phyloP scores from a whole-genome alignment of 1,284 basidiomycete genomes.

The Ganoderma lingzhi region DNA sequence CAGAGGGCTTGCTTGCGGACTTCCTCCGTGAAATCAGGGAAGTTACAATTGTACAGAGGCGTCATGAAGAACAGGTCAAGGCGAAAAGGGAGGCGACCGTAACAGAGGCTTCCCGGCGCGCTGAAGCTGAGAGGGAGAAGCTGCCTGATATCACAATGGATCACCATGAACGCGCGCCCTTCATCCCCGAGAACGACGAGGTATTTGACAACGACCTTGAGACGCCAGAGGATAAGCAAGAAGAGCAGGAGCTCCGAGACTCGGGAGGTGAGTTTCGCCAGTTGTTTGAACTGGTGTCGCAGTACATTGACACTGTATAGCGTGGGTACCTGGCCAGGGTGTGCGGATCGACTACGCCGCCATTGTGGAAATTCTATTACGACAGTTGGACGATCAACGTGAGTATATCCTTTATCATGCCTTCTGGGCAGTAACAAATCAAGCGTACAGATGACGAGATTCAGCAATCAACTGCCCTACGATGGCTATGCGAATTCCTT shows the following conservation, averaged over 20 bases:
- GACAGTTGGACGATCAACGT: slow-evolving; percentile 89
- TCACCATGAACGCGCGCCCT: slow-evolving; percentile 38
- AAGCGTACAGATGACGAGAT: slow-evolving; percentile 79
- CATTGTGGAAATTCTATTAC: slow-evolving; percentile 95
- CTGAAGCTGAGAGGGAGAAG: slow-evolving; percentile 39
- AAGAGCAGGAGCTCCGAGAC: slow-evolving; percentile 64
- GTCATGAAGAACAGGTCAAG: slow-evolving; percentile 62
- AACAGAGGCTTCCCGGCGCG: slow-evolving; percentile 48
- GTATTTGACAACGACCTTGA: slow-evolving; percentile 38
- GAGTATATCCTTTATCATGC: slow-evolving; percentile 5
- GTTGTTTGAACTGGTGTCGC: slow-evolving; percentile 40
- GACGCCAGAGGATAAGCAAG: slow-evolving; percentile 52
- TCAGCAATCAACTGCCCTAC: slow-evolving; percentile 87
- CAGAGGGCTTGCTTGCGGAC: slow-evolving; percentile 91
- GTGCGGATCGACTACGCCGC: slow-evolving; percentile 92
- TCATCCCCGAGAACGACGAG: slow-evolving; percentile 65
- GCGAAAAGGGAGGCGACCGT: slow-evolving; percentile 50
- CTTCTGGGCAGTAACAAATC: not conserved
- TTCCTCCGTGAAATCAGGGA: slow-evolving; percentile 94
- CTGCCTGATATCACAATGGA: slow-evolving; percentile 41
- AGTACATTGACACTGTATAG: slow-evolving; percentile 42
- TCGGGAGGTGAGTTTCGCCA: slow-evolving; percentile 62
- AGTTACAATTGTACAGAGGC: slow-evolving; percentile 77
- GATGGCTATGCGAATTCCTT: slow-evolving; percentile 94
- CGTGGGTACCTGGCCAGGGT: slow-evolving; percentile 93